Percentiles rank a stretch among this genome's conserved stretches.
These are phyloP conservation scores for Gyromitra esculenta DNA, from an alignment of 2,329 filamentous ascomycete species.

Conservation along the genomic window DNA sequence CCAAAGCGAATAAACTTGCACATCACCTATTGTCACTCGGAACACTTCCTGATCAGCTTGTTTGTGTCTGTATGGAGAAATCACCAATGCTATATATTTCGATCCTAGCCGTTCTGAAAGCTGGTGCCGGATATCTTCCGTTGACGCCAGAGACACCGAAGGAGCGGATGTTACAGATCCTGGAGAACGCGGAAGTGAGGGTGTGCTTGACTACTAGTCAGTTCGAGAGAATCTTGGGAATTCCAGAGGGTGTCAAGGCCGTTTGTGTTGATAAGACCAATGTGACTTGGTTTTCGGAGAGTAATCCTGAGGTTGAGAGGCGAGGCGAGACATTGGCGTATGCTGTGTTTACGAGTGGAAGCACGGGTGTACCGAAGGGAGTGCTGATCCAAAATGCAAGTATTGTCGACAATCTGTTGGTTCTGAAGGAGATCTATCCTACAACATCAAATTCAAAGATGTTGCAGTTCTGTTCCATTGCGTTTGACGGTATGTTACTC, in stretches of 20 bases:
- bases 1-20: constrained; percentile 72
- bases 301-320: constrained; percentile 61
- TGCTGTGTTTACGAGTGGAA: constrained; percentile 84
- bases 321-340: constrained; percentile 72
- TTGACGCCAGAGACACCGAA: constrained; percentile 76
- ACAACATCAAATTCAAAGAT: constrained; percentile 67
- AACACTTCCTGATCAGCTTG: constrained; percentile 66
- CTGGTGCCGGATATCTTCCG: constrained; percentile 81
- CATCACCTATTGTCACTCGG: constrained; percentile 65
- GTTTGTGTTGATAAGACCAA: constrained; percentile 59
- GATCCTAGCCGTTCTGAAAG: constrained; percentile 78
- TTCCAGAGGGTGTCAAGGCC: constrained; percentile 54
- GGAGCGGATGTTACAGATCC: constrained; percentile 70
- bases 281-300: constrained; percentile 58
- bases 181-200: constrained; percentile 69
- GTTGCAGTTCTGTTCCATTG: constrained; percentile 83
- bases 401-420: constrained; percentile 77
- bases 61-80: constrained; percentile 83
- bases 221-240: constrained; percentile 54
- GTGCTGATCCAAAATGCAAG: constrained; percentile 80
- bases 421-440: constrained; percentile 74
- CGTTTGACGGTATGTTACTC: constrained; percentile 71
- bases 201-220: constrained; percentile 62
- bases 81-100: constrained; percentile 75
- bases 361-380: constrained; percentile 81